Conservation (phyloP, 139 green algal genomes). For the Pleodorina starrii region DNA sequence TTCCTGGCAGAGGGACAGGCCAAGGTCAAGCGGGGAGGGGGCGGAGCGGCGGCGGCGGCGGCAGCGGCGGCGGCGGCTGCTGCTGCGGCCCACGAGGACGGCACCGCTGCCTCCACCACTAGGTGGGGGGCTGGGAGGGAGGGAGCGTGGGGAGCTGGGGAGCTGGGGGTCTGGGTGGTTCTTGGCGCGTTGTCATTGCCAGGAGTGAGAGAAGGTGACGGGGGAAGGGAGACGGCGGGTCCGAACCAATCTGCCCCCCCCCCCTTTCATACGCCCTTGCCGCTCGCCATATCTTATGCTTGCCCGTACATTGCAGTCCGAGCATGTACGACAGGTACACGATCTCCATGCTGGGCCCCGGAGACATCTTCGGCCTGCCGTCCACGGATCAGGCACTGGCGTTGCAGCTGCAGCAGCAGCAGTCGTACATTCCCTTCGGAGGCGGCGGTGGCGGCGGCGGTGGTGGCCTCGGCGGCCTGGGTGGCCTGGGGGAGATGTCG, state of each 20-base stretch:
- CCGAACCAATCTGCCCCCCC: too few relatives aligned
- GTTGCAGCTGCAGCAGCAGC: conserved; percentile 32
- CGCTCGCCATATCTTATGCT: too few relatives aligned
- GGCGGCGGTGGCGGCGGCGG: background rate
- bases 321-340: conserved; percentile 50
- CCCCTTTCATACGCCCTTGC: background rate
- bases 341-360: conserved; percentile 24
- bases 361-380: conserved; percentile 45
- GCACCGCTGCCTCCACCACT: background rate
- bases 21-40: conserved; percentile 12
- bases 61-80: background rate
- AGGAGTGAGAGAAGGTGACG: too few relatives aligned
- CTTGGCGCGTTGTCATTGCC: too few relatives aligned
- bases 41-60: background rate
- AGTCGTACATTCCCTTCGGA: background rate
- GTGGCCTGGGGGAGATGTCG: background rate
- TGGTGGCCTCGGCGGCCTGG: background rate
- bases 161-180: too few relatives aligned
- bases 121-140: background rate
- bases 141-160: background rate
- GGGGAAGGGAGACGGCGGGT: too few relatives aligned
- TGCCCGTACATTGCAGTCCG: background rate
- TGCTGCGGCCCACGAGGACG: background rate
- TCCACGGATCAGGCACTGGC: conserved; percentile 18
- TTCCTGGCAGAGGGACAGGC: conserved; percentile 43